Evolutionary conservation across 768 basidiomycete genomes (phyloP).

Genomic region (Psilocybe subaeruginosa): DNA sequence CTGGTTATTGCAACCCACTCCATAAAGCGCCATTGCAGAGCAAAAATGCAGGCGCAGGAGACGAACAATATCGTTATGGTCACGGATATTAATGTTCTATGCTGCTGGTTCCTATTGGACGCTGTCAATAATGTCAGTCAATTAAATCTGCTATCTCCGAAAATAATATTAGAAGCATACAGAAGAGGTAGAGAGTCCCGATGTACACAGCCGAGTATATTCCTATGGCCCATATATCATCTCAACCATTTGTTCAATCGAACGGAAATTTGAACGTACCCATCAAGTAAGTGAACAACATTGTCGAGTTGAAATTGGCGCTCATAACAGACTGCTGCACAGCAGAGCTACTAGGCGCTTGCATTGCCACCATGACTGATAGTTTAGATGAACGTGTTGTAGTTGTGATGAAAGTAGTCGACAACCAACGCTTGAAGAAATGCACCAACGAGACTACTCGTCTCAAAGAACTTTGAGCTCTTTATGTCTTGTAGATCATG

Average conservation of each 20-base stretch:
- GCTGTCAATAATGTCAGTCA: background rate
- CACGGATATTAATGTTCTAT: background rate
- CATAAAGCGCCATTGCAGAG: background rate
- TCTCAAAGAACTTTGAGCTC: no score
- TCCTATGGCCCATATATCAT: background rate
- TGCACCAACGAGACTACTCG: no score
- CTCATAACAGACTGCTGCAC: background rate
- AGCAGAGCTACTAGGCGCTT: background rate
- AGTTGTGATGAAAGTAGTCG: background rate
- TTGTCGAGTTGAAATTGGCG: background rate
- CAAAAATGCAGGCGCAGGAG: background rate
- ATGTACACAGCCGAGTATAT: background rate
- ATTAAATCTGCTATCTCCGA: background rate
- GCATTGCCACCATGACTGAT: background rate
- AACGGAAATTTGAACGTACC: background rate
- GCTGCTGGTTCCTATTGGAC: background rate
- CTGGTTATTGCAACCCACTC: background rate
- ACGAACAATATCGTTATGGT: background rate
- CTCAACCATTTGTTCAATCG: background rate
- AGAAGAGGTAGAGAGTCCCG: background rate
- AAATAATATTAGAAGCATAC: background rate
- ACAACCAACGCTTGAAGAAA: background rate
- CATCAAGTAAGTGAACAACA: background rate
- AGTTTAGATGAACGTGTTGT: background rate
- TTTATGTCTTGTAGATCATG: no score